Evolutionary conservation across 768 basidiomycete genomes (phyloP), one percentile per base, ranked within the genome.

Genomic region (Phanerodontia chrysosporium): DNA sequence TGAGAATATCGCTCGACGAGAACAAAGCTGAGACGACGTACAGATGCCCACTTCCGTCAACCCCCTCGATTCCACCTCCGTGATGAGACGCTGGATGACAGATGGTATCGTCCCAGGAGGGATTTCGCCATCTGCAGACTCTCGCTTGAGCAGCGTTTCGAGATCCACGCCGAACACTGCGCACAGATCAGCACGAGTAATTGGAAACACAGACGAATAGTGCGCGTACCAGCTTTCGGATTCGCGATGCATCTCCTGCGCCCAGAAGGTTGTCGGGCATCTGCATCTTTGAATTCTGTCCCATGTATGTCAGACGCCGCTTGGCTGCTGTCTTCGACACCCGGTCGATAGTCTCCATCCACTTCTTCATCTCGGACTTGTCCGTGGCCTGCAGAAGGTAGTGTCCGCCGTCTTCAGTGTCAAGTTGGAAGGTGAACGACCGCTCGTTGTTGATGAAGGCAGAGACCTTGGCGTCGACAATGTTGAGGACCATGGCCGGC

Each of bases 391-490:
- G 92, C 16, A 94, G 73, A 32, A 92, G 70, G 66, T 91, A 92
- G 66, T 87, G 87, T 0, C 90, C 91, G 8, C 92, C 92, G 67
- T 94, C 92, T 69, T 94, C 92, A 0, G 91, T 90, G 66, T 90
- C 85, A 45, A 95, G 77, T 66, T 89, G 84, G 77, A 94, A 90
- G 51, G 83, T 85, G 70, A 85, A 94, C 49, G 92, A 90, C 48
- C 92, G 80, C 61, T 91, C 87, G 68, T 87, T 86, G 67, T 91
- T 92, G 73, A 86, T 82, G 64, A 89, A 86, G 61, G 82, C 82
- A 9, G 83, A 78, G 22, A 90, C 85, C 35, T 80, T 80, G 18
- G 89, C 87, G 62, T 88, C 89, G 48, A 85, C 82, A 32, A 93
- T 77, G 63, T 83, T 90, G 55, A 94, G 74, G 25, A 89, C 89